Evolutionary conservation across 331 rosid species (phyloP).

Genomic region (Malus hybrid): DNA sequence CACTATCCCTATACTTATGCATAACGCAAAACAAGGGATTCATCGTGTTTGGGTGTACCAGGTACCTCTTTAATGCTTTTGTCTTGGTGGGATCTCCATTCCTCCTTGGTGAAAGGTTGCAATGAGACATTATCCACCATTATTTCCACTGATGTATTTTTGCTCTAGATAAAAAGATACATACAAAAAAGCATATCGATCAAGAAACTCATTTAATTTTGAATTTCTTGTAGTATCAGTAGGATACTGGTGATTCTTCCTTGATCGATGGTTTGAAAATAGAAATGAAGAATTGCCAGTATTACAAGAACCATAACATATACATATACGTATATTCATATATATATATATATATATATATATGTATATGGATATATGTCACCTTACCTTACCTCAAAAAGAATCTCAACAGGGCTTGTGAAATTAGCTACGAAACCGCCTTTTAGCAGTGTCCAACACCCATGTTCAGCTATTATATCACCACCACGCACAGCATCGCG

Average conservation of each 20-base stretch:
- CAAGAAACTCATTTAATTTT: background rate
- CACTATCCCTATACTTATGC: background rate
- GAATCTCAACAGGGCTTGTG: constrained; percentile 44
- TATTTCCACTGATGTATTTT: constrained; percentile 44
- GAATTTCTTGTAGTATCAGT: background rate
- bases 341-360: no score
- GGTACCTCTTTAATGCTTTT: constrained; percentile 42
- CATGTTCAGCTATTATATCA: constrained; percentile 41
- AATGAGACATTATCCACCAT: constrained; percentile 74
- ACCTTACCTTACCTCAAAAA: constrained; percentile 43
- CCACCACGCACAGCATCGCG: constrained; percentile 41
- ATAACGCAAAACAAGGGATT: background rate
- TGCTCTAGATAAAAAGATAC: constrained; percentile 32
- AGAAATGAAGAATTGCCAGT: background rate
- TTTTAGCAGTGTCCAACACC: constrained; percentile 78
- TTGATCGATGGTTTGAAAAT: background rate
- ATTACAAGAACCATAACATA: background rate
- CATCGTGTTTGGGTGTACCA: background rate
- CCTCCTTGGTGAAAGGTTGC: constrained; percentile 61
- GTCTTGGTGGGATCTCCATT: constrained; percentile 78
- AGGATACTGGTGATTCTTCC: background rate
- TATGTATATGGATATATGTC: no score
- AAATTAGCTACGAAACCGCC: constrained; percentile 72
- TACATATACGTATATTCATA: no score
- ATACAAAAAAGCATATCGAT: background rate